Percentiles rank a stretch among this genome's conserved stretches.
These are phyloP conservation scores for Leishmania lainsoni DNA, from an alignment of 208 protist species.

Conservation along the genomic window DNA sequence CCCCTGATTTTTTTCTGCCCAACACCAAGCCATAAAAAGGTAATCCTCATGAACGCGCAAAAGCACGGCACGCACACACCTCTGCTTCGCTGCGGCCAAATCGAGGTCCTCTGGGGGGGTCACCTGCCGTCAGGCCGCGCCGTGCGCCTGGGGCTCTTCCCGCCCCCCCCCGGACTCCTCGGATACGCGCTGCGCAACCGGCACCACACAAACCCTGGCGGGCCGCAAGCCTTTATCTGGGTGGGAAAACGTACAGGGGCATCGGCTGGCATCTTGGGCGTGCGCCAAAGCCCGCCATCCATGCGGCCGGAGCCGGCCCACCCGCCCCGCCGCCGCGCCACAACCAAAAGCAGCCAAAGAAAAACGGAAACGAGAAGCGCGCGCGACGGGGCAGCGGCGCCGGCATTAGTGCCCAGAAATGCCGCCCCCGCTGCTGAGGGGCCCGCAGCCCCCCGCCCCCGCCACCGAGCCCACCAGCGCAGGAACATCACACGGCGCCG, in stretches of 20 bases:
- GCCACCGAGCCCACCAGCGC: no score
- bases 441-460: background rate
- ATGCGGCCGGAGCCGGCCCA: background rate
- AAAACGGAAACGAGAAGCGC: background rate
- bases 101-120: no score
- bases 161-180: background rate
- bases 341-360: background rate
- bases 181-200: background rate
- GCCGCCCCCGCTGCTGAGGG: background rate
- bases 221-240: background rate
- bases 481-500: no score
- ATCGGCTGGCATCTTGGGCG: background rate
- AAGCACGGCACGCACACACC: no score
- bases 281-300: background rate
- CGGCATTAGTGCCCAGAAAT: background rate
- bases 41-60: no score
- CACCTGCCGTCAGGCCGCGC: no score
- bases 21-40: no score
- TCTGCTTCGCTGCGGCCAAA: no score
- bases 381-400: background rate
- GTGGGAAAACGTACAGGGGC: background rate
- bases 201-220: background rate
- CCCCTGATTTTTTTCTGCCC: no score
- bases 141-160: no score
- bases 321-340: background rate